Conservation (phyloP, 345 rosid species). For the Eucalyptus microcorys region DNA sequence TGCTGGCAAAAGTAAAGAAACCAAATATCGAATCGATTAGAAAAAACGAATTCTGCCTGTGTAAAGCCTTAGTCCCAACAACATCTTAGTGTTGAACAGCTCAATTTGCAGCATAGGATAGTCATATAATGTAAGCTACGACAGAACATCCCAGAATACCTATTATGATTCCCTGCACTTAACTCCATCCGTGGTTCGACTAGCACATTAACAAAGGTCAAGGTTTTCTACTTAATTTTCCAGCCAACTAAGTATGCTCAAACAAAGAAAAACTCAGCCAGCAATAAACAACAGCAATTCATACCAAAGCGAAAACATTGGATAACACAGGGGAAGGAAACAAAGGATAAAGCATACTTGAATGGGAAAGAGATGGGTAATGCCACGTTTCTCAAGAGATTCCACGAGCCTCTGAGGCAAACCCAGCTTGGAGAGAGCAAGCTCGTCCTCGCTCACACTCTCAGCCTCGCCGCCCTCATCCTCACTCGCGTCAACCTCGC, state of each 20-base stretch:
- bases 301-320: not conserved
- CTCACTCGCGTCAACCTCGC: not conserved
- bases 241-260: not conserved
- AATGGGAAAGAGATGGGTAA: conserved; percentile 88
- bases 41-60: not conserved
- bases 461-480: not conserved
- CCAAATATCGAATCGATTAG: not conserved
- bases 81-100: not conserved
- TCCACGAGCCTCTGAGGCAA: conserved; percentile 72
- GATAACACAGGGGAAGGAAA: not conserved
- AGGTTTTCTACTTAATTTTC: not conserved
- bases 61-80: not conserved
- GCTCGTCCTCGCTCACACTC: conserved; percentile 31
- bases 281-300: not conserved
- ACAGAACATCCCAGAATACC: not conserved
- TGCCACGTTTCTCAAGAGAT: conserved; percentile 70
- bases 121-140: not conserved
- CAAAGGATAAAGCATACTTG: conserved; percentile 28
- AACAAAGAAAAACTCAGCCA: not conserved
- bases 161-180: not conserved
- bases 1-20: not conserved
- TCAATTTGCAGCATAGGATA: not conserved
- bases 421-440: conserved; percentile 53
- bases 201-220: not conserved
- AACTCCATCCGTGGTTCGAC: not conserved